These are phyloP conservation scores for Ophiostoma sp. DNA, from an alignment of 2,329 filamentous ascomycete species.

Conservation along the genomic window DNA sequence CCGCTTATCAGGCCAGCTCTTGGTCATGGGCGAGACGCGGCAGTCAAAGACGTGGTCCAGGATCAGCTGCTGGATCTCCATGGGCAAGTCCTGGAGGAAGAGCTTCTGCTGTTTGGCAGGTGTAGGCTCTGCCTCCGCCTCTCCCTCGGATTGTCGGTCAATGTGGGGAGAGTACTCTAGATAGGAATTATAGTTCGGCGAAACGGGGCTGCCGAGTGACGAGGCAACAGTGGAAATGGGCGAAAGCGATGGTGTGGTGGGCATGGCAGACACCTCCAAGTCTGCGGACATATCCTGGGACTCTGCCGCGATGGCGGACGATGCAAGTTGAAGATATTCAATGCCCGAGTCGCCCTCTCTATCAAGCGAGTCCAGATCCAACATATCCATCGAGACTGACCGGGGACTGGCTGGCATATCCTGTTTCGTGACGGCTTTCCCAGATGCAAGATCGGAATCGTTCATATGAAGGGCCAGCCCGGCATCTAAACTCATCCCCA, in stretches of 20 bases:
- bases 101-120: slow-evolving; percentile 30
- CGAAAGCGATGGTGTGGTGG: slow-evolving; percentile 1
- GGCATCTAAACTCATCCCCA: not conserved
- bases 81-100: slow-evolving; percentile 58
- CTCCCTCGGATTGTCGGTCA: too few species aligned
- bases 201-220: slow-evolving; percentile 2
- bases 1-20: slow-evolving; percentile 59
- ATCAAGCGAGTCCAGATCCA: not conserved
- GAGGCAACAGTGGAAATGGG: slow-evolving; percentile 9
- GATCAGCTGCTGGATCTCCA: slow-evolving; percentile 71
- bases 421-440: not conserved
- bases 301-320: not conserved
- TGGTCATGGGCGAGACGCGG: slow-evolving; percentile 60
- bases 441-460: not conserved
- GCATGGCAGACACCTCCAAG: slow-evolving; percentile 29
- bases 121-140: slow-evolving; percentile 29
- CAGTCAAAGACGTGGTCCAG: slow-evolving; percentile 71
- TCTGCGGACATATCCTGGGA: not conserved
- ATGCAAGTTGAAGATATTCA: not conserved
- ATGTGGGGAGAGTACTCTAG: not conserved
- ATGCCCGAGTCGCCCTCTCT: not conserved
- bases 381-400: not conserved
- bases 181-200: not conserved
- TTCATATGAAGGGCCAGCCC: not conserved
- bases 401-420: not conserved